phyloP scores from a whole-genome alignment of 306 rosid species.

The Medicago ruthenica region DNA sequence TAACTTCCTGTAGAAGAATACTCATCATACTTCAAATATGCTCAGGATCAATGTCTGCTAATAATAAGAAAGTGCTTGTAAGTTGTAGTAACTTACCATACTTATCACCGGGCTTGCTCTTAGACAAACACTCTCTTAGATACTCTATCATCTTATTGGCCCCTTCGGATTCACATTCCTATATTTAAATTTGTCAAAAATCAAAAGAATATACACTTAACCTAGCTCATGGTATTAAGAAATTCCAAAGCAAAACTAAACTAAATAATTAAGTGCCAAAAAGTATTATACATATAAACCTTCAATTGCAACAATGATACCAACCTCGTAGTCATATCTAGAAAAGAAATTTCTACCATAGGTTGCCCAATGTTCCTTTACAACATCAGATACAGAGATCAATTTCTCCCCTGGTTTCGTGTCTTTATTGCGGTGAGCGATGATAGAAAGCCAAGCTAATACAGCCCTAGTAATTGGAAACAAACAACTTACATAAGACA shows the following conservation, averaged over 20 bases:
- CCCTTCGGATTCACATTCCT: constrained; percentile 96
- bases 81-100: constrained; percentile 62
- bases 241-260: constrained; percentile 25
- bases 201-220: constrained; percentile 20
- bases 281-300: constrained; percentile 16
- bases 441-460: constrained; percentile 95
- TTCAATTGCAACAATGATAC: constrained; percentile 34
- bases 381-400: constrained; percentile 85
- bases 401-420: constrained; percentile 80
- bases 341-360: constrained; percentile 96
- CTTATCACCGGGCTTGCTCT: constrained; percentile 80
- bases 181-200: constrained; percentile 38
- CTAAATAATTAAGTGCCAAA: constrained; percentile 25
- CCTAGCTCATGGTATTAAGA: background rate
- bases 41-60: background rate
- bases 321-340: constrained; percentile 92
- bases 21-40: constrained; percentile 27
- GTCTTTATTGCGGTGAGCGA: constrained; percentile 86
- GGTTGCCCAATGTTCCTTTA: constrained; percentile 86
- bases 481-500: too few relatives aligned
- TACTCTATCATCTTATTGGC: constrained; percentile 85
- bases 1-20: constrained; percentile 68
- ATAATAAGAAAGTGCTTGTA: constrained; percentile 7
- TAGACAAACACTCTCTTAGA: constrained; percentile 69
- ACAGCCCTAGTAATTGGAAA: constrained; percentile 74